Conservation (phyloP, 805 yeast species). For the Saturnispora quitensis region DNA sequence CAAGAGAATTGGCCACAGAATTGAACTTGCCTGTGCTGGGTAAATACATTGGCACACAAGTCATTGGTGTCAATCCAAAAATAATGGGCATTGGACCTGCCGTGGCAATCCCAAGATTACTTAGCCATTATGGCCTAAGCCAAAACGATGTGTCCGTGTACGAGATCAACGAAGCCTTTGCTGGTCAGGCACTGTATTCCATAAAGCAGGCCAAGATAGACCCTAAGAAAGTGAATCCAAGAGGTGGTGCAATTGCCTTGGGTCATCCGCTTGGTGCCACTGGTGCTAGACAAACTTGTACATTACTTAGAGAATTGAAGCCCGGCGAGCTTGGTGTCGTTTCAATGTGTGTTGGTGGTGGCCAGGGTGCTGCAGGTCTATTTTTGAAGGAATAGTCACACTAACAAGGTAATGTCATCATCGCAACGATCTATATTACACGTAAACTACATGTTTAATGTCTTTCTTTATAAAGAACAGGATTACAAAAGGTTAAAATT, state of each 20-base stretch:
- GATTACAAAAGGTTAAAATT: not conserved
- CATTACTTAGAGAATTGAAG: constrained; percentile 71
- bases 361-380: constrained; percentile 96
- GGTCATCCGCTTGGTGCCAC: constrained; percentile 93
- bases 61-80: constrained; percentile 94
- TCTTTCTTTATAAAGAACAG: not conserved
- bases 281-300: constrained; percentile 83
- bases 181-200: constrained; percentile 84
- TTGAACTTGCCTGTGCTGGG: constrained; percentile 66
- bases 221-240: constrained; percentile 65
- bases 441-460: not conserved
- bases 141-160: constrained; percentile 62
- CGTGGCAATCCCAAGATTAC: constrained; percentile 79
- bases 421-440: too few species aligned
- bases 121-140: constrained; percentile 35
- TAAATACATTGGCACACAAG: constrained; percentile 67
- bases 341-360: constrained; percentile 97
- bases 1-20: constrained; percentile 75
- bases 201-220: constrained; percentile 61
- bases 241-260: constrained; percentile 94
- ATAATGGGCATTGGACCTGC: constrained; percentile 99
- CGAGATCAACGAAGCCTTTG: constrained; percentile 95
- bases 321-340: constrained; percentile 81
- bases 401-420: not conserved
- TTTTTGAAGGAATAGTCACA: constrained; percentile 59